These are phyloP conservation scores for Hebeloma cylindrosporum DNA, from an alignment of 768 basidiomycete species.

Conservation along the genomic window DNA sequence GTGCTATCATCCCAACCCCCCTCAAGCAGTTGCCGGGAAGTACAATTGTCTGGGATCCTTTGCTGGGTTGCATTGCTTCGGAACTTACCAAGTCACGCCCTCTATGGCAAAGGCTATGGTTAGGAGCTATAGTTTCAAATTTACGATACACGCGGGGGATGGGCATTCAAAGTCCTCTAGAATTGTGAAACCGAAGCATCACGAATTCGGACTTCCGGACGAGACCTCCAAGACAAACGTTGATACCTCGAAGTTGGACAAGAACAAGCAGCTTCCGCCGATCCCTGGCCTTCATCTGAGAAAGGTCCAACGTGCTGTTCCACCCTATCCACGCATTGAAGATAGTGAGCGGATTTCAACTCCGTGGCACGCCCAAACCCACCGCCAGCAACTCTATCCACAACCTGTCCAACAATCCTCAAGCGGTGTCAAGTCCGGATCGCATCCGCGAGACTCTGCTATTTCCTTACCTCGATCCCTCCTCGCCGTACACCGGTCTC, in stretches of 20 bases:
- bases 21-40: slow-evolving; percentile 28
- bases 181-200: slow-evolving; percentile 1
- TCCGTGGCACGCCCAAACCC: too few species aligned
- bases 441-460: too few species aligned
- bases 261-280: slow-evolving; percentile 10
- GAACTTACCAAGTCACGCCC: slow-evolving; percentile 19
- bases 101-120: slow-evolving; percentile 3
- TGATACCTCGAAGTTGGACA: not conserved
- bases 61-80: slow-evolving; percentile 21
- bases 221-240: not conserved
- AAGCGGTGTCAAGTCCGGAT: too few species aligned
- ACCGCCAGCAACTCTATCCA: too few species aligned
- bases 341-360: too few species aligned
- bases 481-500: too few species aligned
- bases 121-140: slow-evolving; percentile 1
- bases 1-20: slow-evolving; percentile 30
- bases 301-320: slow-evolving; percentile 1
- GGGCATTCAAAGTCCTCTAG: not conserved
- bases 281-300: slow-evolving; percentile 5
- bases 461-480: too few species aligned
- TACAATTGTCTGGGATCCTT: slow-evolving; percentile 27
- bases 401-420: too few species aligned
- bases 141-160: not conserved
- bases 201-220: not conserved
- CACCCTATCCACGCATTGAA: too few species aligned